Evolutionary conservation across 116 monocot species (phyloP), one percentile per base, ranked within the genome.

Genomic region (Zostera marina): DNA sequence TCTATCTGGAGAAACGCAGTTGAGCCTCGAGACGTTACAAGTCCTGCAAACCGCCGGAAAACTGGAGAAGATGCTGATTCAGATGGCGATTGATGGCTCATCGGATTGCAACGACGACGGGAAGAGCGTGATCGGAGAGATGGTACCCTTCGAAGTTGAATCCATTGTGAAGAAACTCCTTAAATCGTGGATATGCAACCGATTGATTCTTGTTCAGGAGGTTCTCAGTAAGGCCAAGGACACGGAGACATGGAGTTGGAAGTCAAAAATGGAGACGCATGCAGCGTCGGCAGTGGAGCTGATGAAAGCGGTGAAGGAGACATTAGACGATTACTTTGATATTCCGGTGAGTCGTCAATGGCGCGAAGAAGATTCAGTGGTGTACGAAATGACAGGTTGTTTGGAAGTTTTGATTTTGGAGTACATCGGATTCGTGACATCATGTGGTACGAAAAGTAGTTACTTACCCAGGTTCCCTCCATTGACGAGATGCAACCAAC

Each of bases 401-500:
- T 51, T 80, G 53, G 86, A 79, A 49, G 17, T 54, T 7, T 61
- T 92, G 17, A 62, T 92, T 41, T 76, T 59, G 48, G 87, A 92
- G 52, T 92, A 92, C 75, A 80, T 69, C n/a, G 45, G 77, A 32
- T 83, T 92, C 61, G 83, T 69, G 41, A 66, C 77, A 15, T 74
- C 87, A 2, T 92, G 87, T 47, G 92, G 92, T 92, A 72, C 3
- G 56, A 85, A 77, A 73, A 79, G 83, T 51, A 98, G 71, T 64
- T 98, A 86, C 59, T 58, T 83, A 24, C 98, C 98, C 13, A 60
- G 53, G 11, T 62, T 90, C 3, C 98, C 98, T 2, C 76, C 85
- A 0, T 61, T 98, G 13, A 98, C 98, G 24, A 75, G 98, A 53
- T 98, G 98, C 79, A 98, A 86, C 70, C 98, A 86, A 66, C 86